Evolutionary conservation across 768 basidiomycete genomes (phyloP).

Genomic region (Dendrothele bispora): DNA sequence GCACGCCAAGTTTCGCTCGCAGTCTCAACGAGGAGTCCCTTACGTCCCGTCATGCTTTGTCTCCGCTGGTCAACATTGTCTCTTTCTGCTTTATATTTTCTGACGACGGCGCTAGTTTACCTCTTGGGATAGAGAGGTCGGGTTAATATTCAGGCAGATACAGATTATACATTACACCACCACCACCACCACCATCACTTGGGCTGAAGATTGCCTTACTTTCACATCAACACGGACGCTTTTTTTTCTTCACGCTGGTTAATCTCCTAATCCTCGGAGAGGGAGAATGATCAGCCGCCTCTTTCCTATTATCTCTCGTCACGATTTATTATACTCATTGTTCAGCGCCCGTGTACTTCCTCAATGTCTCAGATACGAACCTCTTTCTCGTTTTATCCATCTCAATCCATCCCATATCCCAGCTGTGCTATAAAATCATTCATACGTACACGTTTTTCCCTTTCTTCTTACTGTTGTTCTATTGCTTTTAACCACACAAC

Average conservation of each 20-base stretch:
- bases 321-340: conserved; percentile 16
- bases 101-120: conserved; percentile 1
- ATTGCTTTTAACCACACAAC: too few species aligned
- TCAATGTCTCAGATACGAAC: conserved; percentile 7
- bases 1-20: conserved; percentile 43
- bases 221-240: conserved; percentile 71
- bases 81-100: conserved; percentile 1
- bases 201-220: conserved; percentile 28
- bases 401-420: too few species aligned
- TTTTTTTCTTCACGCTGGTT: conserved; percentile 58
- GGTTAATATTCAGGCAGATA: too few species aligned
- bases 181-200: conserved; percentile 20
- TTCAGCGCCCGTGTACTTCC: conserved; percentile 31
- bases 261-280: conserved; percentile 12
- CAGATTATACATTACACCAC: conserved; percentile 24
- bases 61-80: conserved; percentile 11
- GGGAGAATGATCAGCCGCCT: conserved; percentile 27
- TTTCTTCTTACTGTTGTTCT: too few species aligned
- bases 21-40: conserved; percentile 3
- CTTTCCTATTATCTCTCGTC: conserved; percentile 21
- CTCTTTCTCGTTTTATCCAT: too few species aligned
- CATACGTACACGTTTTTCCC: too few species aligned
- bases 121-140: conserved; percentile 5
- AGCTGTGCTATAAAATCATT: too few species aligned
- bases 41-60: conserved; percentile 8